Conservation (phyloP, 208 protist genomes). For the Trypanosoma avium region DNA sequence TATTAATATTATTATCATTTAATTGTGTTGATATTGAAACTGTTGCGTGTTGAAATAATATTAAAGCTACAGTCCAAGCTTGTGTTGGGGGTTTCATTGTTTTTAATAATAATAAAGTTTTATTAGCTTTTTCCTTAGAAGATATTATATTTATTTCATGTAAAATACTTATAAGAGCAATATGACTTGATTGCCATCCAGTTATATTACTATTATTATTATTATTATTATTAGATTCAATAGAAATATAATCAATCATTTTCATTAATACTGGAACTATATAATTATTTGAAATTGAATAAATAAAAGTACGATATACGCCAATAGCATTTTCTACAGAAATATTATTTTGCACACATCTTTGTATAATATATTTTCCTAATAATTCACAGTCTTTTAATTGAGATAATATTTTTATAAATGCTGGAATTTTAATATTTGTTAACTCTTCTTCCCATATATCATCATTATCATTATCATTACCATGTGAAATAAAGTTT, state of each 20-base stretch:
- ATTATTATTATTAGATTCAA: background rate
- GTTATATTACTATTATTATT: background rate
- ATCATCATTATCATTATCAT: background rate
- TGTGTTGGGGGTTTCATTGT: slow-evolving; percentile 11
- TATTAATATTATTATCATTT: slow-evolving; percentile 2
- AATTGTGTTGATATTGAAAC: slow-evolving; percentile 18
- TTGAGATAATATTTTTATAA: slow-evolving; percentile 8
- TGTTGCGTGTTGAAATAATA: slow-evolving; percentile 17
- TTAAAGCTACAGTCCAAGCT: slow-evolving; percentile 20
- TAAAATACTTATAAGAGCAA: slow-evolving; percentile 16
- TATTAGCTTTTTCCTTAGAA: slow-evolving; percentile 4
- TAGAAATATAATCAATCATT: slow-evolving; percentile 5
- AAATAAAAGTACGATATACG: slow-evolving; percentile 11
- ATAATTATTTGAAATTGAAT: slow-evolving; percentile 8
- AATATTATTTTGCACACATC: background rate
- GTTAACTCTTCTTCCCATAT: background rate
- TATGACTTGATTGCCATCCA: background rate
- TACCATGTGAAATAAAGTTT: background rate
- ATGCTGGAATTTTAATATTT: background rate
- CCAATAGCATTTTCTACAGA: slow-evolving; percentile 1
- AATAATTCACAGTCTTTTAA: slow-evolving; percentile 12
- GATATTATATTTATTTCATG: slow-evolving; percentile 12
- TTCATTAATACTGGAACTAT: slow-evolving; percentile 11
- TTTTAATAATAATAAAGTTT: slow-evolving; percentile 6
- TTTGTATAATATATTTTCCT: background rate